phyloP scores from a whole-genome alignment of 2,329 filamentous ascomycete genomes.

The Orbilia brochopaga region DNA sequence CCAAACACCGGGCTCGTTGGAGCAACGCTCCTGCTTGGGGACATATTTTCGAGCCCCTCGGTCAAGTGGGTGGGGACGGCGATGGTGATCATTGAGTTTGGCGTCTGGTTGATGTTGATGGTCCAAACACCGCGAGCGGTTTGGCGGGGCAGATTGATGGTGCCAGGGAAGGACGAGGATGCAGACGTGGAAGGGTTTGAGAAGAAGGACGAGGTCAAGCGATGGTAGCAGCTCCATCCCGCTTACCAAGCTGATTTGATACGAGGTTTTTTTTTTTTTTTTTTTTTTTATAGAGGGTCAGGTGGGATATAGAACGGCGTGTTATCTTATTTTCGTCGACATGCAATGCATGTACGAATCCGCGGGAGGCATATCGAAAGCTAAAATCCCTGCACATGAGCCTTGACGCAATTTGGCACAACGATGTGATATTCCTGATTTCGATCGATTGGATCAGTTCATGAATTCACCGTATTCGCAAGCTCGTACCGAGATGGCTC shows the following conservation, averaged over 20 bases:
- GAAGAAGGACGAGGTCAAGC: constrained; percentile 27
- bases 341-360: no score
- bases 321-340: no score
- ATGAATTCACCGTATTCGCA: no score
- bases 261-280: neutral
- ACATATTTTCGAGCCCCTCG: constrained; percentile 62
- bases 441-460: no score
- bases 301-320: neutral
- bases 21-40: constrained; percentile 66
- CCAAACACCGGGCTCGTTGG: constrained; percentile 70
- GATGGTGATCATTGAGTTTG: constrained; percentile 65
- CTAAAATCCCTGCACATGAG: no score
- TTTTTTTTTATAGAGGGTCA: neutral
- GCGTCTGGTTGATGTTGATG: constrained; percentile 65
- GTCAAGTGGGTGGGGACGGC: constrained; percentile 65
- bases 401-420: no score
- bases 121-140: constrained; percentile 63
- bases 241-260: neutral
- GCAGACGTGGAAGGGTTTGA: constrained; percentile 51
- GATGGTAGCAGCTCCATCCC: constrained; percentile 16
- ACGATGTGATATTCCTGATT: no score
- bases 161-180: constrained; percentile 68
- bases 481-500: no score
- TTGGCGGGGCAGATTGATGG: constrained; percentile 63
- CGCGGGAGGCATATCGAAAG: no score